Percentiles rank a stretch among this genome's conserved stretches.
Evolutionary conservation across 495 filamentous ascomycete species (phyloP).

Genomic region (Pyrenula aspistea): DNA sequence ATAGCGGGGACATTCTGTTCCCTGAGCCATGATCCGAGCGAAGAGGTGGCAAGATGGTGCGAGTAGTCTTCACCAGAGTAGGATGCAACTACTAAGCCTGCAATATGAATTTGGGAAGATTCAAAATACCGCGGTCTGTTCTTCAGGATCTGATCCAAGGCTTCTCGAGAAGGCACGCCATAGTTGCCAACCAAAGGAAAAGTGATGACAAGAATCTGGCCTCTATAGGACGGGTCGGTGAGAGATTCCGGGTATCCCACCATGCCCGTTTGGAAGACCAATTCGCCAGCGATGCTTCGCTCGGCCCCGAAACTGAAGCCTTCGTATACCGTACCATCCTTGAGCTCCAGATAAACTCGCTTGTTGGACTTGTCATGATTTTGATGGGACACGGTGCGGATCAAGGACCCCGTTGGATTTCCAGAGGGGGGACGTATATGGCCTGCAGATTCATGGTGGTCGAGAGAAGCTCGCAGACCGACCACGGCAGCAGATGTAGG

Average conservation of each 20-base stretch:
- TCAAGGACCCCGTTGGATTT: constrained; percentile 11
- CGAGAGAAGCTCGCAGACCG: not conserved
- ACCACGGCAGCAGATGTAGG: not conserved
- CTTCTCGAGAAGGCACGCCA: constrained; percentile 78
- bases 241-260: constrained; percentile 95
- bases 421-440: not conserved
- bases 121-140: constrained; percentile 88
- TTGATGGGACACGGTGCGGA: constrained; percentile 37
- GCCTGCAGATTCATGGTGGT: not conserved
- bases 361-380: constrained; percentile 36
- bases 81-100: constrained; percentile 77
- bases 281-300: constrained; percentile 85
- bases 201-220: constrained; percentile 83
- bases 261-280: constrained; percentile 99
- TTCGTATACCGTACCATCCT: constrained; percentile 79
- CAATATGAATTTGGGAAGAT: constrained; percentile 78
- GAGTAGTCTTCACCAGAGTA: constrained; percentile 92
- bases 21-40: constrained; percentile 87
- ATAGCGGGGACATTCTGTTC: constrained; percentile 93
- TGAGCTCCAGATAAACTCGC: constrained; percentile 71
- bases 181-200: constrained; percentile 92
- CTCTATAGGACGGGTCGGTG: constrained; percentile 86
- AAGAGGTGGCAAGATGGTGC: constrained; percentile 81
- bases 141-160: constrained; percentile 66
- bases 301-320: constrained; percentile 91